Evolutionary conservation across 352 stramenopile genomes (phyloP).

Genomic region (Globisporangium emineosum): DNA sequence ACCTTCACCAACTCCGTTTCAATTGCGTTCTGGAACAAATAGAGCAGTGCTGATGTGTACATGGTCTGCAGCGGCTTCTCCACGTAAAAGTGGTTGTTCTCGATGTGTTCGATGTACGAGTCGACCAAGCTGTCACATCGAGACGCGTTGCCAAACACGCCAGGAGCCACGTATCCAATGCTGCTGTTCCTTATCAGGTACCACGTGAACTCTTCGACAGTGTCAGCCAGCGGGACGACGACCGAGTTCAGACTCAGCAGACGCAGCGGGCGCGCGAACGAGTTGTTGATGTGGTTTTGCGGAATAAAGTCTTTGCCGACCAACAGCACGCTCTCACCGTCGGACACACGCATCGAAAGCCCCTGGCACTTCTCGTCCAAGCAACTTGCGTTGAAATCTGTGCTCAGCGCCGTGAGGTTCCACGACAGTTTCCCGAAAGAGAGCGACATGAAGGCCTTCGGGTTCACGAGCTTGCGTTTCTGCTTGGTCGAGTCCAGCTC

Average conservation of each 20-base stretch:
- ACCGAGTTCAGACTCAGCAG: slow-evolving; percentile 15
- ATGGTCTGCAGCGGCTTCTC: slow-evolving; percentile 26
- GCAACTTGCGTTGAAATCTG: slow-evolving; percentile 24
- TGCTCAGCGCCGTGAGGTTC: slow-evolving; percentile 25
- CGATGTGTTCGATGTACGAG: slow-evolving; percentile 21
- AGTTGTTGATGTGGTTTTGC: slow-evolving; percentile 19
- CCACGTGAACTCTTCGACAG: slow-evolving; percentile 10
- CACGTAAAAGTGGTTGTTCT: slow-evolving; percentile 24
- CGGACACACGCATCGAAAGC: slow-evolving; percentile 30
- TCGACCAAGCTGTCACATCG: slow-evolving; percentile 32
- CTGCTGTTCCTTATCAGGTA: slow-evolving; percentile 6
- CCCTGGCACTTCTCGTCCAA: slow-evolving; percentile 26
- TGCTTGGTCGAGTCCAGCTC: slow-evolving; percentile 13
- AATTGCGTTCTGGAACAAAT: slow-evolving; percentile 48
- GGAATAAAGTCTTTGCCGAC: slow-evolving; percentile 29
- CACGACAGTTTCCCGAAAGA: slow-evolving; percentile 47
- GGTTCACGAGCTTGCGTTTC: slow-evolving; percentile 16
- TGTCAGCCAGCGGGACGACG: slow-evolving; percentile 9
- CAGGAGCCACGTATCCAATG: slow-evolving; percentile 1
- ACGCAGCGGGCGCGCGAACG: slow-evolving; percentile 6
- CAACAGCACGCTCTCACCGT: slow-evolving; percentile 23
- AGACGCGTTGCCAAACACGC: slow-evolving; percentile 13
- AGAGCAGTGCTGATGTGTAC: slow-evolving; percentile 40
- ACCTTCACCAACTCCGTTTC: slow-evolving; percentile 23
- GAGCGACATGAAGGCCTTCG: slow-evolving; percentile 24